These are phyloP conservation scores for Suillus placidus DNA, from an alignment of 768 basidiomycete genomes.

Conservation along the genomic window DNA sequence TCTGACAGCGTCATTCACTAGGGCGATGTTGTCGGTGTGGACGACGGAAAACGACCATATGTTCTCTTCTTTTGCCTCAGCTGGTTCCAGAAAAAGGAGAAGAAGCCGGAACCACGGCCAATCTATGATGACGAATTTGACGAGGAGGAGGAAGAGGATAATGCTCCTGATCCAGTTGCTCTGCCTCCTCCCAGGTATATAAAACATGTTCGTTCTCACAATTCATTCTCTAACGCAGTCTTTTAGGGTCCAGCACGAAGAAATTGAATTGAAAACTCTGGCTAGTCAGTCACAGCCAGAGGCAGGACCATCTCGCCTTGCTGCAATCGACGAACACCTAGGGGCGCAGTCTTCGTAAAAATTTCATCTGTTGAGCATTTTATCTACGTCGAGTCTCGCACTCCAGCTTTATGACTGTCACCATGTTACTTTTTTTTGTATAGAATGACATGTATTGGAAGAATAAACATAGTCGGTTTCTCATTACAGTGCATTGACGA, in stretches of 20 bases:
- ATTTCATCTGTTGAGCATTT: rapidly evolving
- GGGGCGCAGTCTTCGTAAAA: not conserved
- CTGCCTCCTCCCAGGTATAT: not conserved
- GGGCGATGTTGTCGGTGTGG: too few species aligned
- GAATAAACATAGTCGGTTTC: not conserved
- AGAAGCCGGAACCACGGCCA: not conserved
- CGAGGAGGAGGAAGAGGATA: not conserved
- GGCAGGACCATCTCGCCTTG: too few species aligned
- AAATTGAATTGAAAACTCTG: too few species aligned
- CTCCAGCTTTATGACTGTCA: not conserved
- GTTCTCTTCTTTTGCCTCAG: not conserved
- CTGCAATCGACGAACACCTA: not conserved
- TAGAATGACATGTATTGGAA: not conserved
- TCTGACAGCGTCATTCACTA: too few species aligned
- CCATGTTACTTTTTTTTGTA: not conserved
- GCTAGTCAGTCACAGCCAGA: too few species aligned
- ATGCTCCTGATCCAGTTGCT: not conserved
- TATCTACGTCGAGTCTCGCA: too few species aligned
- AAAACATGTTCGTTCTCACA: not conserved
- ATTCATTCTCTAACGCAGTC: not conserved
- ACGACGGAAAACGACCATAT: too few species aligned
- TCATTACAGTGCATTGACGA: not conserved
- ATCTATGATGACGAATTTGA: not conserved
- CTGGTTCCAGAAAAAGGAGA: not conserved
- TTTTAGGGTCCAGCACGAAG: not conserved